Conservation (phyloP, 2,329 filamentous ascomycete species). For the Saccharata proteae region DNA sequence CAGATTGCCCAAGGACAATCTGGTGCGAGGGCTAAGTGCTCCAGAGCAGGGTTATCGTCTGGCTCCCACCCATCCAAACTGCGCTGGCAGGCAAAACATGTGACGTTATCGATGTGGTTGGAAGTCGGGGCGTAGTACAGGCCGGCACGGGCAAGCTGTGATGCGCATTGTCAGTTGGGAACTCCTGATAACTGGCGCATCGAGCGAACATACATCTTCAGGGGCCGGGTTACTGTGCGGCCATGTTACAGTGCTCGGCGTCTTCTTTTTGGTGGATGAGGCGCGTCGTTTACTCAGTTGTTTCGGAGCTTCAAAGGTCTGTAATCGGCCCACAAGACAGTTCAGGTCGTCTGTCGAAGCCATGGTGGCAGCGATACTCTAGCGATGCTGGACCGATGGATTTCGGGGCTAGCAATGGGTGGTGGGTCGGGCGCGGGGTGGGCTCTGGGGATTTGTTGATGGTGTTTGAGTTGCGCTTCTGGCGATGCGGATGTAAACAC, state of each 20-base stretch:
- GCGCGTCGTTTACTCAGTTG: conserved; percentile 55
- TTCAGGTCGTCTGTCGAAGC: conserved; percentile 36
- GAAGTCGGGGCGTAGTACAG: conserved; percentile 76
- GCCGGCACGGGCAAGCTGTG: conserved; percentile 74
- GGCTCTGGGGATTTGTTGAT: background rate
- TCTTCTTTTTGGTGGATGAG: conserved; percentile 51
- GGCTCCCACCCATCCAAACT: conserved; percentile 86
- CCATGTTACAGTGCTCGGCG: conserved; percentile 52
- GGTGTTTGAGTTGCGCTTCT: conserved; percentile 4
- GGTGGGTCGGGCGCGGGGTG: background rate
- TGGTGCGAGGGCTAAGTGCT: conserved; percentile 74
- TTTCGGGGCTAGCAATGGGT: conserved; percentile 6
- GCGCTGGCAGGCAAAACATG: conserved; percentile 77
- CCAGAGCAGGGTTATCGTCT: conserved; percentile 67
- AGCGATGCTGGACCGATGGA: conserved; percentile 3
- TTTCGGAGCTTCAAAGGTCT: conserved; percentile 61
- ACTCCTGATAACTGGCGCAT: background rate
- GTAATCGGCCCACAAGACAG: conserved; percentile 64
- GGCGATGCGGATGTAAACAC: background rate
- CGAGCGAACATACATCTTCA: conserved; percentile 45
- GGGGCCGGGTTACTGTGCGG: conserved; percentile 60
- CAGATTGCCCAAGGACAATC: conserved; percentile 79
- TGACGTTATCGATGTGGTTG: conserved; percentile 71
- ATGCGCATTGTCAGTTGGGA: conserved; percentile 11
- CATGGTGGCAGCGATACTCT: conserved; percentile 13